Evolutionary conservation across 2,329 filamentous ascomycete species (phyloP).

Genomic region (Tolypocladium sp.): DNA sequence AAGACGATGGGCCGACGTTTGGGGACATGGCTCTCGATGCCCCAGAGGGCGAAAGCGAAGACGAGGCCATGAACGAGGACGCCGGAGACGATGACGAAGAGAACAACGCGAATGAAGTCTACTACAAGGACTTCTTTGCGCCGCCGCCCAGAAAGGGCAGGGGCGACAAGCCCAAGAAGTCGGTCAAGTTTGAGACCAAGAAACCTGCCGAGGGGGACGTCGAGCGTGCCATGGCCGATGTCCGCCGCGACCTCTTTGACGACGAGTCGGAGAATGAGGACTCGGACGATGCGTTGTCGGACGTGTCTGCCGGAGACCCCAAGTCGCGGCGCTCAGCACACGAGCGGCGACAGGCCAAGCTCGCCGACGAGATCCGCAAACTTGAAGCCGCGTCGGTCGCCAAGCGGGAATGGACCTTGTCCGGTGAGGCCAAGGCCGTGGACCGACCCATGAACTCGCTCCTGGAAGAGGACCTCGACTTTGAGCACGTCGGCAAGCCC

Average conservation of each 20-base stretch:
- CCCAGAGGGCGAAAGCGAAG: slow-evolving; percentile 58
- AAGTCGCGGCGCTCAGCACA: slow-evolving; percentile 73
- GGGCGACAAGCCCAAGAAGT: slow-evolving; percentile 33
- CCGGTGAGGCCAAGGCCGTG: slow-evolving; percentile 75
- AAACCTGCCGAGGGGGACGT: slow-evolving; percentile 56
- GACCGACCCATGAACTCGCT: slow-evolving; percentile 86
- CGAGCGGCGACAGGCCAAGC: slow-evolving; percentile 75
- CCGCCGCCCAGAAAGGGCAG: slow-evolving; percentile 69
- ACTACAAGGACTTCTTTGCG: slow-evolving; percentile 90
- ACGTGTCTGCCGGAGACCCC: slow-evolving; percentile 59
- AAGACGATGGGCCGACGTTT: slow-evolving; percentile 73
- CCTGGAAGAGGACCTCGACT: slow-evolving; percentile 89
- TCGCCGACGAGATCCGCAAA: slow-evolving; percentile 82
- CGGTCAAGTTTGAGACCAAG: slow-evolving; percentile 28
- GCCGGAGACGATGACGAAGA: slow-evolving; percentile 49
- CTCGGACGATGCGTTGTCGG: slow-evolving; percentile 55
- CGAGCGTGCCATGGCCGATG: slow-evolving; percentile 74
- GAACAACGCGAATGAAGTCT: slow-evolving; percentile 76
- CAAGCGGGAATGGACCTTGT: slow-evolving; percentile 83
- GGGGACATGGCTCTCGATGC: slow-evolving; percentile 68
- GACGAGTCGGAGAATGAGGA: slow-evolving; percentile 58
- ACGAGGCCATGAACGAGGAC: slow-evolving; percentile 50
- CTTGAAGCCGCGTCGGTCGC: slow-evolving; percentile 84
- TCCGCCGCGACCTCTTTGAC: slow-evolving; percentile 85
- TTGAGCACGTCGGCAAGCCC: slow-evolving; percentile 90